Evolutionary conservation across 23 red algal species (phyloP).

Genomic region (Gracilaria vermiculophylla): DNA sequence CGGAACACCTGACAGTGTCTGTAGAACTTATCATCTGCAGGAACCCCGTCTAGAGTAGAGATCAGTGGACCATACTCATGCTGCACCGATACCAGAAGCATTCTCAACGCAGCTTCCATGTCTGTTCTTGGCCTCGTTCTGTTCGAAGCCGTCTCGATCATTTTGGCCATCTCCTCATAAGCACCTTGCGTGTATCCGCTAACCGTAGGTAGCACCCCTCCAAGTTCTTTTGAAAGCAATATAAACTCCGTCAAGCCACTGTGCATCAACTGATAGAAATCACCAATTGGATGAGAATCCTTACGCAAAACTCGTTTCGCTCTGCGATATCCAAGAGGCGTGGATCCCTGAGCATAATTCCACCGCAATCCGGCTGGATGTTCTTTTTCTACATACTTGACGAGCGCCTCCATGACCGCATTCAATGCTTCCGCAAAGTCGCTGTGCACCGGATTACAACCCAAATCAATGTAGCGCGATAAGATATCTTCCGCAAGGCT

Average conservation of each 20-base stretch:
- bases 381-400: constrained; percentile 71
- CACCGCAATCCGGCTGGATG: constrained; percentile 78
- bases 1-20: constrained; percentile 38
- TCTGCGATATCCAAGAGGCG: constrained; percentile 63
- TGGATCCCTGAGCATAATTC: constrained; percentile 67
- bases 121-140: constrained; percentile 36
- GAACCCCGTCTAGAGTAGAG: constrained; percentile 2
- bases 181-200: constrained; percentile 27
- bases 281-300: constrained; percentile 73
- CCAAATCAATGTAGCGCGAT: constrained; percentile 75
- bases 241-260: constrained; percentile 60
- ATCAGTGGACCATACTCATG: constrained; percentile 49
- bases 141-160: constrained; percentile 54
- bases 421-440: constrained; percentile 78
- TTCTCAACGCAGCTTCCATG: constrained; percentile 50
- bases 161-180: constrained; percentile 66
- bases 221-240: constrained; percentile 39
- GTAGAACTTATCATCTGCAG: constrained; percentile 31
- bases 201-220: constrained; percentile 30
- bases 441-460: constrained; percentile 76
- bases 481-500: constrained; percentile 67
- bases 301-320: constrained; percentile 42
- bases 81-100: constrained; percentile 63
- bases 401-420: constrained; percentile 56
- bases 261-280: constrained; percentile 73